phyloP scores from a whole-genome alignment of 768 basidiomycete genomes.

The Phaeotremella skinneri region DNA sequence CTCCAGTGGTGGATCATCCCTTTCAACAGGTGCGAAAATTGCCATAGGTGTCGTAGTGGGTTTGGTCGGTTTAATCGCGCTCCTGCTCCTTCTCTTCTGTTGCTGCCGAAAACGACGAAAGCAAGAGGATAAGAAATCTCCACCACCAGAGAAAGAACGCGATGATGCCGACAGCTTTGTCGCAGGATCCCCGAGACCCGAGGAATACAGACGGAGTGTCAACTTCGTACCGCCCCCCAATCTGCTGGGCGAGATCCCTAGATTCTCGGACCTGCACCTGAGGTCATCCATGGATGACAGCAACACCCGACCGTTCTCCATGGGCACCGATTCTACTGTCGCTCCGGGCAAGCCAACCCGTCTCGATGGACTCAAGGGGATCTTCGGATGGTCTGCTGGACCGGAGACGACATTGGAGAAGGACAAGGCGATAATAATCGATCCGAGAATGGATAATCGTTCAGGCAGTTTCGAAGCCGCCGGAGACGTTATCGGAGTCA shows the following conservation, averaged over 20 bases:
- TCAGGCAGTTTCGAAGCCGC: conserved; percentile 32
- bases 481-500: conserved; percentile 48
- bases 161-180: conserved; percentile 46
- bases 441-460: conserved; percentile 21
- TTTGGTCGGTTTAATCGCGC: conserved; percentile 34
- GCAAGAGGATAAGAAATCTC: conserved; percentile 11
- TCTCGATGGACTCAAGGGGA: conserved; percentile 46
- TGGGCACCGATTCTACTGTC: conserved; percentile 23
- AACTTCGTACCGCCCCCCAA: conserved; percentile 32
- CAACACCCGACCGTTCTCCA: conserved; percentile 15
- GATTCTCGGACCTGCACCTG: conserved; percentile 38
- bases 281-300: conserved; percentile 14
- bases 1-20: conserved; percentile 8
- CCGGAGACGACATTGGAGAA: conserved; percentile 18
- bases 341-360: conserved; percentile 34
- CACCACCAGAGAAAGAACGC: conserved; percentile 11
- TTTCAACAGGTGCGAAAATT: conserved; percentile 47
- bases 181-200: conserved; percentile 41
- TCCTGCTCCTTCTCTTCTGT: conserved; percentile 41
- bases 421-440: conserved; percentile 15
- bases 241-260: conserved; percentile 40
- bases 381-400: conserved; percentile 34
- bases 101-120: conserved; percentile 44
- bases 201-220: conserved; percentile 35
- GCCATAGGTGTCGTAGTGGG: conserved; percentile 48